phyloP scores from a whole-genome alignment of 192 early-diverging fungal species.

The Phycomyces nitens region DNA sequence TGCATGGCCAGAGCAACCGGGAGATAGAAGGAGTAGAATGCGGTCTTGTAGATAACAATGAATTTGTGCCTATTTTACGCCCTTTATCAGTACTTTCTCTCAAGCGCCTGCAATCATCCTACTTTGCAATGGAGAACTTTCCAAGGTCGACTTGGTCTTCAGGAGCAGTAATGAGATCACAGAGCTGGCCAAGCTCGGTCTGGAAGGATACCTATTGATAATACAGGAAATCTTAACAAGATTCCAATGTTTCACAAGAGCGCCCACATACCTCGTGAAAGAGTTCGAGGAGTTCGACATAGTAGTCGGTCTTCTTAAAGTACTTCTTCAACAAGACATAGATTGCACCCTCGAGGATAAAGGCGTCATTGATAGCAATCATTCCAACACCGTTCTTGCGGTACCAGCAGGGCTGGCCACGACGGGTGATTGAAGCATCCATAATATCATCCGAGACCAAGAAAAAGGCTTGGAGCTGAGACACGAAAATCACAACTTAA shows the following conservation, averaged over 20 bases:
- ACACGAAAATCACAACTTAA: conserved; percentile 4
- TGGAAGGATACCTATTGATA: conserved; percentile 71
- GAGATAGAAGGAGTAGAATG: conserved; percentile 99
- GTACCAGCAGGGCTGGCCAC: conserved; percentile 98
- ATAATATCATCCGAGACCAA: conserved; percentile 98
- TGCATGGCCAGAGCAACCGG: conserved; percentile 93
- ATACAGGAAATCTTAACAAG: not conserved
- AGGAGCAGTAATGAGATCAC: conserved; percentile 97
- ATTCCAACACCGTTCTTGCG: conserved; percentile 75
- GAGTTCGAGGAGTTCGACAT: conserved; percentile 88
- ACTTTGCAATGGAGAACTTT: conserved; percentile 91
- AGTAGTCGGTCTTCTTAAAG: conserved; percentile 82
- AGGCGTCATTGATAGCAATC: conserved; percentile 94
- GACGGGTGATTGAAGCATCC: conserved; percentile 92
- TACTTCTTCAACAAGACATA: conserved; percentile 94
- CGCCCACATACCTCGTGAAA: conserved; percentile 78
- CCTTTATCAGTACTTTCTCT: not conserved
- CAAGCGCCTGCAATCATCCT: conserved; percentile 11
- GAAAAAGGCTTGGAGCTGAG: conserved; percentile 96
- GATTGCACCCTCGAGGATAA: conserved; percentile 89
- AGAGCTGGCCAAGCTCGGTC: conserved; percentile 96
- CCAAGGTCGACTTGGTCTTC: conserved; percentile 90
- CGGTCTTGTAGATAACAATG: conserved; percentile 98
- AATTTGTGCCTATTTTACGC: conserved; percentile 61
- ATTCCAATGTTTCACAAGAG: not conserved